A percentile compares a stretch with the other conserved stretches of the same genome.
These are phyloP conservation scores for Eutrema yunnanense DNA, from an alignment of 345 rosid species.

Conservation along the genomic window DNA sequence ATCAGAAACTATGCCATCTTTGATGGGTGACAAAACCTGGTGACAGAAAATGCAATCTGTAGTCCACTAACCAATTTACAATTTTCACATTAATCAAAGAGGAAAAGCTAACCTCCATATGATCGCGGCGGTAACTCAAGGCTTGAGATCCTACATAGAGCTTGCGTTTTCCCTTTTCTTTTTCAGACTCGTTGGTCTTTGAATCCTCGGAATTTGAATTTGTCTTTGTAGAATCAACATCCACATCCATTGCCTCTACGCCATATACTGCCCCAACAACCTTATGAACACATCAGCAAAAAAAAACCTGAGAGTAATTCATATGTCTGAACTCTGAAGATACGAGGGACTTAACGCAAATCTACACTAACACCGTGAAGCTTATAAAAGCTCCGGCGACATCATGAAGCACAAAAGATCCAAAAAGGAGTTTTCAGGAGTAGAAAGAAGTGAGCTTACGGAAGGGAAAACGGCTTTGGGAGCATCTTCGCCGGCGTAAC, in stretches of 20 bases:
- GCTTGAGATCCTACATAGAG: slow-evolving; percentile 91
- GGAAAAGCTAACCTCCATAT: slow-evolving; percentile 73
- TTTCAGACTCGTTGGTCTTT: slow-evolving; percentile 54
- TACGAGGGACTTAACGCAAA: neutral
- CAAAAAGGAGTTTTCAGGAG: slow-evolving; percentile 34
- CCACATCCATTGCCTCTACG: slow-evolving; percentile 78
- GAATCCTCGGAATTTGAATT: slow-evolving; percentile 49
- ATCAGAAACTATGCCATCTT: slow-evolving; percentile 87
- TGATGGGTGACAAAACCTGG: slow-evolving; percentile 79
- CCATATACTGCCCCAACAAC: slow-evolving; percentile 90
- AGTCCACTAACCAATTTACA: neutral
- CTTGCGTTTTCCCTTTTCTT: slow-evolving; percentile 63
- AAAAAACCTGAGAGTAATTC: slow-evolving; percentile 14
- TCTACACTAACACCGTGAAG: slow-evolving; percentile 1
- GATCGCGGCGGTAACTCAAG: slow-evolving; percentile 76
- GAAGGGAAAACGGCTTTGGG: slow-evolving; percentile 99
- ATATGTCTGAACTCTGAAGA: neutral
- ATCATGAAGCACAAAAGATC: neutral
- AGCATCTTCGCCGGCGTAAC: slow-evolving; percentile 99
- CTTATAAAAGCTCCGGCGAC: slow-evolving; percentile 10
- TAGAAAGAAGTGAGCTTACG: slow-evolving; percentile 35
- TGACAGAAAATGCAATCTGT: neutral
- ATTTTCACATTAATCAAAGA: neutral
- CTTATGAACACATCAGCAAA: slow-evolving; percentile 34
- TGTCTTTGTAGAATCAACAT: slow-evolving; percentile 41